Evolutionary conservation across 768 basidiomycete species (phyloP).

Genomic region (Suillus americanus): DNA sequence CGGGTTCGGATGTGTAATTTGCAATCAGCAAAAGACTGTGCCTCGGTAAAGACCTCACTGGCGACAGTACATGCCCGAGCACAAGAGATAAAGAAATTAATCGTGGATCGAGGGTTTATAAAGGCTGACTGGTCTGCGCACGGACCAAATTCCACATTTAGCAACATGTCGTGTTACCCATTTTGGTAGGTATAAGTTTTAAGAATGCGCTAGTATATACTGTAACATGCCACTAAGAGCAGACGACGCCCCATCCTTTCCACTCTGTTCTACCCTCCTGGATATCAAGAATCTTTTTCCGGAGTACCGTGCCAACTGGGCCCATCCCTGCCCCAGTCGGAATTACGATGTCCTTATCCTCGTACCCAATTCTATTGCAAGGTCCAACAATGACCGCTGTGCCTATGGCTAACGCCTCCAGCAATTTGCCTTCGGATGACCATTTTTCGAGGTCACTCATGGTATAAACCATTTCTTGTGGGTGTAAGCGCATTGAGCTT

Average conservation of each 20-base stretch:
- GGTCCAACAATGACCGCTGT: constrained; percentile 79
- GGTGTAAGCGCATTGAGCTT: constrained; percentile 33
- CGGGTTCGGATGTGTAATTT: constrained; percentile 96
- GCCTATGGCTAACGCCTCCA: constrained; percentile 85
- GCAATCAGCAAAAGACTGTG: constrained; percentile 92
- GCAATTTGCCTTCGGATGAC: constrained; percentile 58
- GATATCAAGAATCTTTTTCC: constrained; percentile 71
- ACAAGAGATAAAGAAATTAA: constrained; percentile 68
- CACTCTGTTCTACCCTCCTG: constrained; percentile 68
- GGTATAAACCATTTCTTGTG: constrained; percentile 61
- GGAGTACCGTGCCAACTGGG: constrained; percentile 65
- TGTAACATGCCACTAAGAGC: constrained; percentile 10
- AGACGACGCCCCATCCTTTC: constrained; percentile 62
- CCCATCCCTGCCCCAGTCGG: constrained; percentile 50
- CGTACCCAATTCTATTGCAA: constrained; percentile 71
- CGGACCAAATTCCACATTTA: constrained; percentile 39
- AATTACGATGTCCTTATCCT: constrained; percentile 60
- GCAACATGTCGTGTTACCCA: neutral
- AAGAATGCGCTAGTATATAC: too few relatives aligned
- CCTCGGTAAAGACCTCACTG: constrained; percentile 96
- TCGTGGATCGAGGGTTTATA: constrained; percentile 33
- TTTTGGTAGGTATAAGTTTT: neutral
- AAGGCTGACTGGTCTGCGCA: constrained; percentile 40
- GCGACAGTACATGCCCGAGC: constrained; percentile 94
- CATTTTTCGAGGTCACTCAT: constrained; percentile 58